Evolutionary conservation across 2,329 filamentous ascomycete species (phyloP).

Genomic region (Microcyclosporella mali): DNA sequence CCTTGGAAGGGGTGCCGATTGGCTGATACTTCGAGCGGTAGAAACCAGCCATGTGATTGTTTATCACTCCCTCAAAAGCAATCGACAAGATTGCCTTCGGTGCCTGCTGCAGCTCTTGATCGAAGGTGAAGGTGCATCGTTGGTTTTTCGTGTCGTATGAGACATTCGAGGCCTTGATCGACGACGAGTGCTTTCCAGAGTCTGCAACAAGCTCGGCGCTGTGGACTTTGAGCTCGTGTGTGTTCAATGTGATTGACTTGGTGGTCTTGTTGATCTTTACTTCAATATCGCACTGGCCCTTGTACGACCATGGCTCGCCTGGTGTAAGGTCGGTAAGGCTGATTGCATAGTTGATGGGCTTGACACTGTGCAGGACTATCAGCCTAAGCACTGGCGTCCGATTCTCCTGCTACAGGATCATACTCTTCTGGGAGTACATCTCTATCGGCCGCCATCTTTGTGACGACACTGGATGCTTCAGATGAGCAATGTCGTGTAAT

Average conservation of each 20-base stretch:
- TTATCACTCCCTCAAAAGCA: slow-evolving; percentile 73
- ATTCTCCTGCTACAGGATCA: slow-evolving; percentile 12
- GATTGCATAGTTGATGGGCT: slow-evolving; percentile 79
- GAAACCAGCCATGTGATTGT: slow-evolving; percentile 92
- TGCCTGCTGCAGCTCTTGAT: slow-evolving; percentile 61
- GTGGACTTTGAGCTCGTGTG: slow-evolving; percentile 73
- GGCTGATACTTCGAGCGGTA: slow-evolving; percentile 94
- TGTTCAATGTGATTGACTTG: slow-evolving; percentile 75
- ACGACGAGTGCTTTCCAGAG: slow-evolving; percentile 51
- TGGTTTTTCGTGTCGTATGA: slow-evolving; percentile 78
- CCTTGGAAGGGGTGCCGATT: slow-evolving; percentile 60
- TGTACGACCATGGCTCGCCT: slow-evolving; percentile 68
- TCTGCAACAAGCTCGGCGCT: slow-evolving; percentile 57
- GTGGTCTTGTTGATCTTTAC: slow-evolving; percentile 65
- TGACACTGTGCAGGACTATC: slow-evolving; percentile 49
- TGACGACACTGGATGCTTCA: slow-evolving; percentile 25
- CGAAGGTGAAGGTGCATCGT: slow-evolving; percentile 72
- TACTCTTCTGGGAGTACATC: slow-evolving; percentile 42
- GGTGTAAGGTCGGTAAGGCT: slow-evolving; percentile 73
- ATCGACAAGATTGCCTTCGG: slow-evolving; percentile 62
- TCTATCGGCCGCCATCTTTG: slow-evolving; percentile 42
- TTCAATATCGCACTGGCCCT: slow-evolving; percentile 77
- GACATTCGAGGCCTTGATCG: slow-evolving; percentile 59
- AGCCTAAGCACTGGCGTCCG: background rate
- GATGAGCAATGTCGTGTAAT: slow-evolving; percentile 23